Evolutionary conservation across 257 asterid genomes (phyloP).

Genomic region (Fraxinus cuspidata): DNA sequence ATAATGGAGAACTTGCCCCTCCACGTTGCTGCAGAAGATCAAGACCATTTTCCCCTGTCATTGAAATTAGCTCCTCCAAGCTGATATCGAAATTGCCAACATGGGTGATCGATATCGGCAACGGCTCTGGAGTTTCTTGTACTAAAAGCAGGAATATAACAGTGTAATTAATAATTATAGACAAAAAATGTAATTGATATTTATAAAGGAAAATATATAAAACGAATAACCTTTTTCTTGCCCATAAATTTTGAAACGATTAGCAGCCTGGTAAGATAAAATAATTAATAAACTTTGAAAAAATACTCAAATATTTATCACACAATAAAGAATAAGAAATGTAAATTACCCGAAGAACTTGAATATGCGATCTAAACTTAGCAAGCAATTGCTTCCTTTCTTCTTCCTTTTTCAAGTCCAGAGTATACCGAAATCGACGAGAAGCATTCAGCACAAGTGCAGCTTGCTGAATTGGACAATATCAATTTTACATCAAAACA

Average conservation of each 20-base stretch:
- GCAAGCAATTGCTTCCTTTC: conserved; percentile 75
- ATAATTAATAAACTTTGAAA: conserved; percentile 29
- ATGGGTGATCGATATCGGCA: conserved; percentile 41
- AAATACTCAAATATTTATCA: neutral
- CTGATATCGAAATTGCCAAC: conserved; percentile 71
- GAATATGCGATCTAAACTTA: conserved; percentile 86
- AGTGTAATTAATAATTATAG: neutral
- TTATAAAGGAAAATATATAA: conserved; percentile 5
- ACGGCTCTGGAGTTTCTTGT: conserved; percentile 41
- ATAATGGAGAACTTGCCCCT: conserved; percentile 68
- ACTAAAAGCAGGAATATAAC: conserved; percentile 36
- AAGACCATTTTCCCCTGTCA: conserved; percentile 66
- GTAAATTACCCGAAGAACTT: conserved; percentile 77
- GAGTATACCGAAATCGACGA: conserved; percentile 86
- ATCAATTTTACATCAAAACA: neutral
- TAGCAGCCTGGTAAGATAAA: conserved; percentile 76
- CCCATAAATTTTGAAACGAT: conserved; percentile 78
- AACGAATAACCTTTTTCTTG: conserved; percentile 51
- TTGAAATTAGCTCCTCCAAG: conserved; percentile 65
- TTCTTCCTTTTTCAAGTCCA: conserved; percentile 91
- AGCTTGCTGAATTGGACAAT: conserved; percentile 75
- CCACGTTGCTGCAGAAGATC: conserved; percentile 64
- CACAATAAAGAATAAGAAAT: conserved; percentile 22
- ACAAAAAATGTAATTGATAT: neutral
- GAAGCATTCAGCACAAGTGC: conserved; percentile 95